These are phyloP conservation scores for Metschnikowia anglica DNA, from an alignment of 805 yeast species.

Conservation along the genomic window DNA sequence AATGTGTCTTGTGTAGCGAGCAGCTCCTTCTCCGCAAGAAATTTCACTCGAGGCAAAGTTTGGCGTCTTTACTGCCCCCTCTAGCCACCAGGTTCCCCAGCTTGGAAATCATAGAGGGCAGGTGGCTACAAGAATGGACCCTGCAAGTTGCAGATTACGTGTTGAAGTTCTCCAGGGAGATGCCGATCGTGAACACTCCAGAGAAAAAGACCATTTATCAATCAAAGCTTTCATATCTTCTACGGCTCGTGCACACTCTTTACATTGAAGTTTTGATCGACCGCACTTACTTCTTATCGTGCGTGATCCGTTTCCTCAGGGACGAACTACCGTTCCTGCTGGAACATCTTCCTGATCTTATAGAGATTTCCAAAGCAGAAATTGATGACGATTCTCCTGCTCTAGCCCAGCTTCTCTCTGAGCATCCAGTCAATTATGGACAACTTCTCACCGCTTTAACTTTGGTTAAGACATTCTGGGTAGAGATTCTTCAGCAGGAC, in stretches of 20 bases:
- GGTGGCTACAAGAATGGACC: constrained; percentile 89
- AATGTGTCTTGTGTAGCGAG: constrained; percentile 75
- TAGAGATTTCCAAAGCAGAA: constrained; percentile 18
- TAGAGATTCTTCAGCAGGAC: constrained; percentile 54
- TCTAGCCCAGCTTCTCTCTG: constrained; percentile 3
- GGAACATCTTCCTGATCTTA: constrained; percentile 25
- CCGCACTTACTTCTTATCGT: constrained; percentile 55
- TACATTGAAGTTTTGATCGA: constrained; percentile 70
- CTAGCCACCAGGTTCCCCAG: constrained; percentile 3
- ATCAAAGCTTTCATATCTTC: constrained; percentile 54
- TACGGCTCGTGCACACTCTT: constrained; percentile 60
- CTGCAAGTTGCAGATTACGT: constrained; percentile 68
- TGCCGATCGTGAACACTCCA: constrained; percentile 23
- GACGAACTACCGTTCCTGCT: constrained; percentile 33
- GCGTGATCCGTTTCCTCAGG: constrained; percentile 57
- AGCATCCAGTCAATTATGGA: constrained; percentile 32
- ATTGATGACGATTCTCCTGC: constrained; percentile 26
- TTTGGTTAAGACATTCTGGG: constrained; percentile 69
- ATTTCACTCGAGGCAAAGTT: constrained; percentile 23
- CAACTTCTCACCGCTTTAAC: constrained; percentile 40
- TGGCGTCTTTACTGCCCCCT: constrained; percentile 3
- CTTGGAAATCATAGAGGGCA: constrained; percentile 44
- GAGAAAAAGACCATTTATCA: constrained; percentile 45
- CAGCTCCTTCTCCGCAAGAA: constrained; percentile 34
- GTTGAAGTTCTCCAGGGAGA: constrained; percentile 49